Base-by-base conservation (phyloP, 495 filamentous ascomycete genomes). In the Xylaria longipes region DNA sequence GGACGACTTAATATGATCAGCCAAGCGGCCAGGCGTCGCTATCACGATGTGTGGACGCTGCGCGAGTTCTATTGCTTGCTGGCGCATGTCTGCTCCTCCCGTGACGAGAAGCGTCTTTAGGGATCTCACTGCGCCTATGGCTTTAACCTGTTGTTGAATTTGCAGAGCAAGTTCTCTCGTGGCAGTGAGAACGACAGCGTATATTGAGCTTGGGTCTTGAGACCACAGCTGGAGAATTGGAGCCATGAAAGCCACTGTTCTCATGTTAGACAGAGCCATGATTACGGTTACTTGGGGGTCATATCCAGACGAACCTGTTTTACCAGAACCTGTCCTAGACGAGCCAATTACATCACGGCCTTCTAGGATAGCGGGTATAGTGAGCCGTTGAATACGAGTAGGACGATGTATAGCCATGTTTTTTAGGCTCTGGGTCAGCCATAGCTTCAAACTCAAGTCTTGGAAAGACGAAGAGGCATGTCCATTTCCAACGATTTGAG, bases 201-300 rank as follows among this genome's bases (percentile, higher is more conserved):
- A 99, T 76, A 98, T 94, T 45, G 94, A 97, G 70, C 91, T 88
- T 9, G 96, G 96, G 85, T 99, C 95, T 79, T 92, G 86, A 4
- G 96, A 90, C 96, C 95, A 98, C 81, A 90, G 90, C 77, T 98
- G 95, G 63, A 98, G 83, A 60, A 99, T 96, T 20, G 96, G 96
- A 11, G 93, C 93, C 15, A 95, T 91, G 82, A 99, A 99, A 43
- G 96, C 95, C 52, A 97, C 90, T n/a, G 29, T 8, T 2, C 7
- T 66, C 31, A 39, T 48, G 62, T 71, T 22, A 71, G 69, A 25
- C 37, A 20, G 35, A 14, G 15, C 25, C 6, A 15, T 20, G 3
- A 70, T 69, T 41, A 64, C 48, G 15, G 7, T 12, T 25, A 56
- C 33, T 71, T 7, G n/a, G 33, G 9, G 5, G 37, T 11, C 1